A percentile compares a stretch with the other conserved stretches of the same genome.
phyloP scores from a whole-genome alignment of 495 filamentous ascomycete species.

The Oidiodendron maius region DNA sequence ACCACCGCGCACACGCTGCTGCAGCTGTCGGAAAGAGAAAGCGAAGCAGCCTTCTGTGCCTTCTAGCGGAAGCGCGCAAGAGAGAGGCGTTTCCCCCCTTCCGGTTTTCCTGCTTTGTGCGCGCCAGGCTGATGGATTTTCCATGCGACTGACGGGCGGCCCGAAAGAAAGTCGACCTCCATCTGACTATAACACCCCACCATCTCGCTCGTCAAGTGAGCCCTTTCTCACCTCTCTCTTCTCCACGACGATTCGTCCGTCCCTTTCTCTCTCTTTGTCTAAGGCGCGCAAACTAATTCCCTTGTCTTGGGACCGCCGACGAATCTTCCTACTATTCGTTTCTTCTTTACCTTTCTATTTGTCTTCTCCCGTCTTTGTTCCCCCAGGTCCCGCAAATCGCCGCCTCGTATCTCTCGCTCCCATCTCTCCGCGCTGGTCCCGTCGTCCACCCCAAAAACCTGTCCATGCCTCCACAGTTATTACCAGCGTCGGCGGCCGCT shows the following conservation, averaged over 20 bases:
- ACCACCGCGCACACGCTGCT: too few species aligned
- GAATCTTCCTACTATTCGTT: conserved; percentile 39
- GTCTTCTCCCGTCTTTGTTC: conserved; percentile 21
- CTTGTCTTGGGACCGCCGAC: conserved; percentile 47
- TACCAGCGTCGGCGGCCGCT: conserved; percentile 92
- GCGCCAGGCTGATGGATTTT: not conserved
- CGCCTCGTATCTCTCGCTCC: conserved; percentile 8
- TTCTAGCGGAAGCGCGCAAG: not conserved
- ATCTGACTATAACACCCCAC: not conserved
- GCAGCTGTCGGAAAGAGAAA: too few species aligned
- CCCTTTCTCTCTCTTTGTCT: conserved; percentile 1
- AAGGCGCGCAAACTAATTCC: conserved; percentile 49
- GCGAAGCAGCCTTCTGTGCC: too few species aligned
- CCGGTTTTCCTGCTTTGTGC: not conserved
- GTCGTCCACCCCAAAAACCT: conserved; percentile 9
- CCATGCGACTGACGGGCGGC: not conserved
- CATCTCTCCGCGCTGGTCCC: conserved; percentile 6
- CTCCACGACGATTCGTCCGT: conserved; percentile 1
- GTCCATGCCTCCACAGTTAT: conserved; percentile 80
- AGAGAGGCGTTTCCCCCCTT: not conserved
- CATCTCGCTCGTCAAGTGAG: not conserved
- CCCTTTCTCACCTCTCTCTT: not conserved
- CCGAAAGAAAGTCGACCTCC: not conserved
- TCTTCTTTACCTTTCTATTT: conserved; percentile 26
- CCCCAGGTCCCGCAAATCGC: conserved; percentile 22